Evolutionary conservation across 768 basidiomycete genomes (phyloP).

Genomic region (Stropharia rugosoannulata): DNA sequence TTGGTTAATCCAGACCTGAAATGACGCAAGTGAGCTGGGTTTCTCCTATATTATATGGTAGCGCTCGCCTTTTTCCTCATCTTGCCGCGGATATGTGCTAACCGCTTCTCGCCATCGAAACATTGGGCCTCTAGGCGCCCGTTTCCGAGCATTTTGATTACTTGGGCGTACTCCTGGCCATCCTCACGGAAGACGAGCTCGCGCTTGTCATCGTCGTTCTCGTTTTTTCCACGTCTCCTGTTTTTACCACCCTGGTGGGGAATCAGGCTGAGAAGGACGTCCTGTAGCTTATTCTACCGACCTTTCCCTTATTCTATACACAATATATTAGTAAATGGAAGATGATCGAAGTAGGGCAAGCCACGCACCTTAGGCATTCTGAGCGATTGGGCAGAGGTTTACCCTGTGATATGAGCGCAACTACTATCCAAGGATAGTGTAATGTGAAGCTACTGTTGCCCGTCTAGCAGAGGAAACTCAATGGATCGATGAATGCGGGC

Average conservation of each 20-base stretch:
- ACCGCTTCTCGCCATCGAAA: constrained; percentile 96
- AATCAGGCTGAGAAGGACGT: background rate
- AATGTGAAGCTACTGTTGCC: background rate
- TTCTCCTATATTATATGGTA: background rate
- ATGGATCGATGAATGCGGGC: constrained; percentile 2
- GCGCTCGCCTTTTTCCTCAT: constrained; percentile 94
- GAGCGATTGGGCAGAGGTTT: background rate
- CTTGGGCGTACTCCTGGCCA: constrained; percentile 98
- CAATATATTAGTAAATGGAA: background rate
- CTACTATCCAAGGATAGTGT: background rate
- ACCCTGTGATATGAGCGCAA: background rate
- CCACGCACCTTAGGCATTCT: constrained; percentile 7
- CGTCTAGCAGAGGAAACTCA: background rate
- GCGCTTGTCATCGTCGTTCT: constrained; percentile 98
- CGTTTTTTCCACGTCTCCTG: constrained; percentile 99
- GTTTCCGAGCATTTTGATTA: constrained; percentile 98
- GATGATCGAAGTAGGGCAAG: background rate
- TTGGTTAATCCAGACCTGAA: constrained; percentile 97
- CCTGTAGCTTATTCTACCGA: background rate
- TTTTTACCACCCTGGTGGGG: constrained; percentile 92
- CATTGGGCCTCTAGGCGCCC: constrained; percentile 95
- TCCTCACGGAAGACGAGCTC: constrained; percentile 99
- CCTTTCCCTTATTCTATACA: constrained; percentile 10
- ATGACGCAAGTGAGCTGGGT: constrained; percentile 5
- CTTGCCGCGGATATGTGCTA: constrained; percentile 98